These are phyloP conservation scores for Petunia axillaris DNA, from an alignment of 257 asterid genomes.

Conservation along the genomic window DNA sequence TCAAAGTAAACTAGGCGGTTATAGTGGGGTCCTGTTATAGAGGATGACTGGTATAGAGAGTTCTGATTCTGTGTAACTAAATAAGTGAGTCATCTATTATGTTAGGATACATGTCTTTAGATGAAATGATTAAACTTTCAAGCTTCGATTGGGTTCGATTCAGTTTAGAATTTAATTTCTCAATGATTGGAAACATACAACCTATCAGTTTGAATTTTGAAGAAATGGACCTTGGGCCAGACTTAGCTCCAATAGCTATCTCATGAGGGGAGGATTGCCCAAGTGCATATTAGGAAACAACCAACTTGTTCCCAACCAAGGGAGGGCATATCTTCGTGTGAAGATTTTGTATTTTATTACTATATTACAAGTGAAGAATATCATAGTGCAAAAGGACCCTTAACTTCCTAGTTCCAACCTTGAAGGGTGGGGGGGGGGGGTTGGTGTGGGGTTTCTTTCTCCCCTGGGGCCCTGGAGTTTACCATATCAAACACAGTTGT, in stretches of 20 bases:
- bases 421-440: background rate
- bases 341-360: too few relatives aligned
- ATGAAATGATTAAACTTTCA: background rate
- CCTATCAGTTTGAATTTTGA: background rate
- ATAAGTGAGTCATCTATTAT: background rate
- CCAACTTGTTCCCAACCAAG: too few relatives aligned
- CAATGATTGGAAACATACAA: background rate
- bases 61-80: too few relatives aligned
- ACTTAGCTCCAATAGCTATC: background rate
- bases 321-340: too few relatives aligned
- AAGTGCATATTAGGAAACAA: too few relatives aligned
- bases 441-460: background rate
- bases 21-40: too few relatives aligned
- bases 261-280: too few relatives aligned
- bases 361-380: background rate
- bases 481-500: slow-evolving; percentile 9
- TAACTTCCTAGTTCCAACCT: background rate
- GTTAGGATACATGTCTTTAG: slow-evolving; percentile 9
- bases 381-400: background rate
- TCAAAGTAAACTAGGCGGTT: too few relatives aligned
- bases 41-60: too few relatives aligned
- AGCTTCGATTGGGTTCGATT: slow-evolving; percentile 7
- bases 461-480: background rate
- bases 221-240: too few relatives aligned
- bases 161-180: background rate